phyloP scores from a whole-genome alignment of 495 filamentous ascomycete species.

The Penicillium desertorum region DNA sequence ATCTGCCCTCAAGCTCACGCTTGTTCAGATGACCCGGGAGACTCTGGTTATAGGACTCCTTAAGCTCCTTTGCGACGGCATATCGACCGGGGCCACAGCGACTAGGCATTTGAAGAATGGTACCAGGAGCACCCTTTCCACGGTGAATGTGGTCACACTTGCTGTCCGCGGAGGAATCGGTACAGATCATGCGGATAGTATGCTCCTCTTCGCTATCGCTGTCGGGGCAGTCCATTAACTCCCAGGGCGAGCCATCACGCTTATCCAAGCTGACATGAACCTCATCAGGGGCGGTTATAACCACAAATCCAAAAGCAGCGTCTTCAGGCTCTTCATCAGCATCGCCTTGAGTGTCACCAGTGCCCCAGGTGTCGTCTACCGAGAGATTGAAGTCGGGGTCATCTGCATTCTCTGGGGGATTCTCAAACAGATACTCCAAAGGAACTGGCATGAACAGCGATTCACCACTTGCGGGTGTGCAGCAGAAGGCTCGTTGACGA shows the following conservation, averaged over 20 bases:
- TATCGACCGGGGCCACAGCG: conserved; percentile 39
- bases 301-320: conserved; percentile 29
- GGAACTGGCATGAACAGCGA: conserved; percentile 32
- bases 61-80: conserved; percentile 35
- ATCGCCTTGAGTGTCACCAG: neutral
- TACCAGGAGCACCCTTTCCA: conserved; percentile 29
- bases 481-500: conserved; percentile 28
- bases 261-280: conserved; percentile 7
- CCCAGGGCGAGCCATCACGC: conserved; percentile 4
- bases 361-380: conserved; percentile 24
- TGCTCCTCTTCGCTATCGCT: conserved; percentile 24
- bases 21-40: conserved; percentile 19
- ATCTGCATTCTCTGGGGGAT: conserved; percentile 25
- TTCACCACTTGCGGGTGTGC: conserved; percentile 15
- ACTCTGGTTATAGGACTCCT: conserved; percentile 16
- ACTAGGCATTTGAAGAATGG: conserved; percentile 38
- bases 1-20: neutral
- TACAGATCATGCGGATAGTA: conserved; percentile 24
- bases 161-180: conserved; percentile 18
- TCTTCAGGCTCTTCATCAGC: conserved; percentile 26
- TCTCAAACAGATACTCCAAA: conserved; percentile 33
- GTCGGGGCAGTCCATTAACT: conserved; percentile 19
- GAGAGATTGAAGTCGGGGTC: conserved; percentile 28
- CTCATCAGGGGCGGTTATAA: conserved; percentile 29
- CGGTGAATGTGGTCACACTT: conserved; percentile 35